A percentile compares a stretch with the other conserved stretches of the same genome.
phyloP scores from a whole-genome alignment of 768 basidiomycete genomes.

The Pulveroboletus ravenelii region DNA sequence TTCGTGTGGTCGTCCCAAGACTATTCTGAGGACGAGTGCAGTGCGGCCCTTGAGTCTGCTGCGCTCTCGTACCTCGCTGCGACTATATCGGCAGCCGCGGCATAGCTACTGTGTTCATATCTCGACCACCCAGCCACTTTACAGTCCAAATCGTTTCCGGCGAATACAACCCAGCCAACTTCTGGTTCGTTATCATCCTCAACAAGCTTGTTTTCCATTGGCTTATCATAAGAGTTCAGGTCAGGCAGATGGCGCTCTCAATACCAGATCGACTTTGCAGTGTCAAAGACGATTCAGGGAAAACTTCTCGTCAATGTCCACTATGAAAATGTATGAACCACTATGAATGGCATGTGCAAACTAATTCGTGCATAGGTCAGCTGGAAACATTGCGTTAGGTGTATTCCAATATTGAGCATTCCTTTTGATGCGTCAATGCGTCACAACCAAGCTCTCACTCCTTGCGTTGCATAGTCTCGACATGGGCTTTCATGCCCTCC shows the following conservation, averaged over 20 bases:
- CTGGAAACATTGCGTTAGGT: too few species aligned
- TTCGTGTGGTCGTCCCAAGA: background rate
- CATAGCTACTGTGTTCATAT: slow-evolving; percentile 66
- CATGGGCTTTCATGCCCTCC: too few species aligned
- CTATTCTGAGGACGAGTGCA: slow-evolving; percentile 25
- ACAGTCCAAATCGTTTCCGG: slow-evolving; percentile 87
- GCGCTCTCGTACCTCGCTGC: slow-evolving; percentile 64
- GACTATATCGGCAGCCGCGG: slow-evolving; percentile 84
- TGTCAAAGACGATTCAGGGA: slow-evolving; percentile 59
- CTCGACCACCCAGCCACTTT: slow-evolving; percentile 46
- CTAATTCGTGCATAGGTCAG: too few species aligned
- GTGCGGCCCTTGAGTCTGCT: slow-evolving; percentile 66
- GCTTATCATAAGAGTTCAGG: slow-evolving; percentile 41
- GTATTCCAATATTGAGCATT: too few species aligned
- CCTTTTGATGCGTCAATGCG: too few species aligned
- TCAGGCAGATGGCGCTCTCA: slow-evolving; percentile 93
- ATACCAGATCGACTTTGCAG: slow-evolving; percentile 65
- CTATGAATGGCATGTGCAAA: too few species aligned
- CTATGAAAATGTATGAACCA: too few species aligned
- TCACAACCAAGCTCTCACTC: too few species aligned
- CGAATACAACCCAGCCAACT: slow-evolving; percentile 91
- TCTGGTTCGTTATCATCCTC: slow-evolving; percentile 52
- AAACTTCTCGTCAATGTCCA: slow-evolving; percentile 82
- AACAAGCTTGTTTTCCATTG: background rate
- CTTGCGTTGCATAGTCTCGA: too few species aligned